phyloP scores from a whole-genome alignment of 371 early-diverging fungal genomes.

The Haplosporangium sp. region DNA sequence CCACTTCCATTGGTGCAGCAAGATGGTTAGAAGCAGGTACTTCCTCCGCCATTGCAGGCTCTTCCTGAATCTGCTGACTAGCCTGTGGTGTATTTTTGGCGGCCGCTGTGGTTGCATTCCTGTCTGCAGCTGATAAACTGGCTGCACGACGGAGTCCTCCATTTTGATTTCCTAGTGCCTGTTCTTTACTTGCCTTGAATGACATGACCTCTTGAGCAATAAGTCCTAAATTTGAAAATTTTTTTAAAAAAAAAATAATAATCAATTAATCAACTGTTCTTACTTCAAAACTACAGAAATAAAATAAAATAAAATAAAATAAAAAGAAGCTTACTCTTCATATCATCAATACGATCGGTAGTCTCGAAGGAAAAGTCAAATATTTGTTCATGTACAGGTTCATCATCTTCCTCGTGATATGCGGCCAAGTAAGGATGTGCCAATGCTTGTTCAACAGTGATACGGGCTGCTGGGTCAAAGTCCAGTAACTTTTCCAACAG shows the following conservation, averaged over 20 bases:
- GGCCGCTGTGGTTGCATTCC: constrained; percentile 43
- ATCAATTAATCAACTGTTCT: too few species aligned
- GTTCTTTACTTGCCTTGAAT: constrained; percentile 61
- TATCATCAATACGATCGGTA: constrained; percentile 86
- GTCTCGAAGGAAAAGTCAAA: constrained; percentile 96
- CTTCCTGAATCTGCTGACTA: constrained; percentile 35
- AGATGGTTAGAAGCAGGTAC: constrained; percentile 17
- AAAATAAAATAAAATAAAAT: too few species aligned
- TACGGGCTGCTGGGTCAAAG: constrained; percentile 85
- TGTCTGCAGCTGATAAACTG: constrained; percentile 40
- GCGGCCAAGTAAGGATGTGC: constrained; percentile 82
- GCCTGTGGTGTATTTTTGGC: constrained; percentile 41
- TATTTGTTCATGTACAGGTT: constrained; percentile 71
- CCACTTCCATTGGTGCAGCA: constrained; percentile 63
- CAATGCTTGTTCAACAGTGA: constrained; percentile 85
- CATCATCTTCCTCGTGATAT: constrained; percentile 84
- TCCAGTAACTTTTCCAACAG: constrained; percentile 81
- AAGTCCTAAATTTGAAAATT: constrained; percentile 63
- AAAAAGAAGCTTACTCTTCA: constrained; percentile 75
- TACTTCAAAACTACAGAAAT: too few species aligned
- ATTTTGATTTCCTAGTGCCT: constrained; percentile 35
- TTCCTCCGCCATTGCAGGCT: constrained; percentile 38
- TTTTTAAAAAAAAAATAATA: neutral
- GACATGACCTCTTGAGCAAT: constrained; percentile 90
- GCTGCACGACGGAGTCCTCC: constrained; percentile 47